These are phyloP conservation scores for Penicillium flavigenum DNA, from an alignment of 495 filamentous ascomycete species.

Conservation along the genomic window DNA sequence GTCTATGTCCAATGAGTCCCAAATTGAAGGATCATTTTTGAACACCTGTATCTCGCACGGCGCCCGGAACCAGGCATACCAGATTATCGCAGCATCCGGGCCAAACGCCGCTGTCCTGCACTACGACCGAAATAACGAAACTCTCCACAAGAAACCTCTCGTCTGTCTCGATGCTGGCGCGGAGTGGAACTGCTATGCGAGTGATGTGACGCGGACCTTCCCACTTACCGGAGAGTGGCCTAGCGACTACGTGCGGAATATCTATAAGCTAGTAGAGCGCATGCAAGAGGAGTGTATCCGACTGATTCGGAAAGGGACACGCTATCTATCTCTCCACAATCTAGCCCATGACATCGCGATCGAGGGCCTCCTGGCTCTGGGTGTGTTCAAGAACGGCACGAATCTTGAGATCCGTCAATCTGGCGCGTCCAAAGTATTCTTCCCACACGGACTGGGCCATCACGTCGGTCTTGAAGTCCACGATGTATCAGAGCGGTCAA, in stretches of 20 bases:
- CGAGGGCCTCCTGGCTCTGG: constrained; percentile 65
- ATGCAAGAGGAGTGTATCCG: constrained; percentile 82
- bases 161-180: constrained; percentile 82
- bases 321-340: constrained; percentile 66
- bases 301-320: constrained; percentile 60
- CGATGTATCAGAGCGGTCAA: constrained; percentile 61
- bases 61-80: constrained; percentile 78
- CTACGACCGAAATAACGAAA: constrained; percentile 74
- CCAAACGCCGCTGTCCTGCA: constrained; percentile 79
- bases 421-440: constrained; percentile 75
- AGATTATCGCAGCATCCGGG: constrained; percentile 80
- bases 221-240: constrained; percentile 67
- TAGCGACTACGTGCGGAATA: constrained; percentile 57
- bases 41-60: constrained; percentile 66
- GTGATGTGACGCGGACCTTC: constrained; percentile 85
- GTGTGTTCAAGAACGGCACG: constrained; percentile 57
- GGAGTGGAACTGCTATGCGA: constrained; percentile 86
- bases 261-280: constrained; percentile 72
- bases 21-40: constrained; percentile 75
- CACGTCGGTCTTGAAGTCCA: constrained; percentile 90
- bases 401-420: constrained; percentile 62
- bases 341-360: constrained; percentile 72
- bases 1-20: constrained; percentile 69
- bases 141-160: constrained; percentile 63
- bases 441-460: constrained; percentile 89